A percentile compares a stretch with the other conserved stretches of the same genome.
Evolutionary conservation across 441 rosid species (phyloP).

Genomic region (Erysimum cheiri): DNA sequence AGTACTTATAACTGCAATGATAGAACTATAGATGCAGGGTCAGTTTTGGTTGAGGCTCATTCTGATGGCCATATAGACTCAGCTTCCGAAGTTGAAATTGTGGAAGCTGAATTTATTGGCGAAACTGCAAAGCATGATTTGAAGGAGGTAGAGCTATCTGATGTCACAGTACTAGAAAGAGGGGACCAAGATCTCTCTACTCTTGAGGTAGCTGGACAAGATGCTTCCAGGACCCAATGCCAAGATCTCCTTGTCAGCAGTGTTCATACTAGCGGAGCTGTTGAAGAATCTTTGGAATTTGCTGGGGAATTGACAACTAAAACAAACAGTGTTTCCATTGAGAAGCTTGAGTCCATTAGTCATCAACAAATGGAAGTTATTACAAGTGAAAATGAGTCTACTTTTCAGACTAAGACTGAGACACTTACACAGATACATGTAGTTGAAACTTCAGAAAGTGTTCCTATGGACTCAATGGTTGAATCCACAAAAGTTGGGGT

Average conservation of each 20-base stretch:
- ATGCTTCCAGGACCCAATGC: conserved; percentile 41
- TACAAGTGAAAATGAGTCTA: conserved; percentile 43
- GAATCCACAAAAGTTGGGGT: conserved; percentile 21
- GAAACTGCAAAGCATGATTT: conserved; percentile 39
- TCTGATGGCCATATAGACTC: conserved; percentile 38
- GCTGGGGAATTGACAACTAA: conserved; percentile 34
- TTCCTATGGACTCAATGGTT: conserved; percentile 31
- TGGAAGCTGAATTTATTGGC: conserved; percentile 44
- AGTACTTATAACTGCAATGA: conserved; percentile 34
- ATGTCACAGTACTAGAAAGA: conserved; percentile 47
- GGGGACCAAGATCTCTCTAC: conserved; percentile 39
- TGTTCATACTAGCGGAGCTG: conserved; percentile 34
- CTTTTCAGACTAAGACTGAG: conserved; percentile 45
- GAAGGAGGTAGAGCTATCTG: conserved; percentile 45
- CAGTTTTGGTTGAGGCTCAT: conserved; percentile 43
- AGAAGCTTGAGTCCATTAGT: conserved; percentile 38
- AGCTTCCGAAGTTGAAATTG: conserved; percentile 39
- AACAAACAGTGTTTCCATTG: conserved; percentile 27
- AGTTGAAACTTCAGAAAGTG: conserved; percentile 41
- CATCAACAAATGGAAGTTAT: conserved; percentile 40
- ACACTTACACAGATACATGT: conserved; percentile 43
- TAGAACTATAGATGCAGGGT: conserved; percentile 42
- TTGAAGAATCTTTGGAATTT: conserved; percentile 44
- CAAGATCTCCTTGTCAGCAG: conserved; percentile 44
- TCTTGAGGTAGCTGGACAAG: conserved; percentile 40